Evolutionary conservation across 176 grass and related monocot genomes (phyloP).

Genomic region (Poa pratensis): DNA sequence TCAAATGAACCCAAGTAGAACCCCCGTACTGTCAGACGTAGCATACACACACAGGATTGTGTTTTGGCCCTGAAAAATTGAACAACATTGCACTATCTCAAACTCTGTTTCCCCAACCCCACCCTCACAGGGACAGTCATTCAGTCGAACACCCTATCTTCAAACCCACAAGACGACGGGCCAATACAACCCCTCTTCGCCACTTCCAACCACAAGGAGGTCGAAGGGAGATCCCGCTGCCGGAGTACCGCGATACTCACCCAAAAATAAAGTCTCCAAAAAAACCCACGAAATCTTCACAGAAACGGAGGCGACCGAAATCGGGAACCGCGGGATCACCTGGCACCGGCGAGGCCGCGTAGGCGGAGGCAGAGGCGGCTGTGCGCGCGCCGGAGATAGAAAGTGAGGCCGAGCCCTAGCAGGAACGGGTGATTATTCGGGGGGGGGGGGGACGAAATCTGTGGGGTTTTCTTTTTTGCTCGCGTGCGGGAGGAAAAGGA

Average conservation of each 20-base stretch:
- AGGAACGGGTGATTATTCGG: background rate
- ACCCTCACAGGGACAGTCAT: background rate
- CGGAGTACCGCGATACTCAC: background rate
- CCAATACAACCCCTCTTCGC: background rate
- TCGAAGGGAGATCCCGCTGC: background rate
- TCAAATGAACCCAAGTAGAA: background rate
- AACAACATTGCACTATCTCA: background rate
- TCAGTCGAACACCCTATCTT: constrained; percentile 28
- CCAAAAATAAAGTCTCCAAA: background rate
- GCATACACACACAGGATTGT: background rate
- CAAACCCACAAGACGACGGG: background rate
- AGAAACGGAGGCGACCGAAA: background rate
- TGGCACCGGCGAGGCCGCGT: background rate
- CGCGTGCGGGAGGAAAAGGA: background rate
- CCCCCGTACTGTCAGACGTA: no score
- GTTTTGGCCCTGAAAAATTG: background rate
- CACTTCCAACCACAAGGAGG: background rate
- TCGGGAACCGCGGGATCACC: background rate
- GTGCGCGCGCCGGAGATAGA: background rate
- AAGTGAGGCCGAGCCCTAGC: background rate
- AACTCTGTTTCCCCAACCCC: background rate
- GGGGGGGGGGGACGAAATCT: background rate
- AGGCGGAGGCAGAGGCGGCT: background rate
- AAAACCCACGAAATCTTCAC: background rate
- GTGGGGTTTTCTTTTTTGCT: background rate